Evolutionary conservation across 306 rosid species (phyloP).

Genomic region (Vigna mungo): DNA sequence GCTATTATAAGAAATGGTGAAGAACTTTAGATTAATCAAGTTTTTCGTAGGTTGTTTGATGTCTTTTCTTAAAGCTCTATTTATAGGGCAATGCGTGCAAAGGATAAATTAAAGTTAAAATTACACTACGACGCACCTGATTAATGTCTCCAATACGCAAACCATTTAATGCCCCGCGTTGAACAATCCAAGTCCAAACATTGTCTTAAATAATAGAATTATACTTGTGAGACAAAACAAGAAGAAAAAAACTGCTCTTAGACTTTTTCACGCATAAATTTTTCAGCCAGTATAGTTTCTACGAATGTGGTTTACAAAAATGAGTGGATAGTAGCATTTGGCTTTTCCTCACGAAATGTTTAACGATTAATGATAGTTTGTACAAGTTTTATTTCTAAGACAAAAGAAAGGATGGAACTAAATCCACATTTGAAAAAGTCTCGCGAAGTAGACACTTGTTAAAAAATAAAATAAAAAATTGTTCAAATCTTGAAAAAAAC

Average conservation of each 20-base stretch:
- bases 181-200: neutral
- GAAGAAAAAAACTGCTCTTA: neutral
- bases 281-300: too few relatives aligned
- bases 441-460: too few relatives aligned
- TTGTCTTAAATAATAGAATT: neutral
- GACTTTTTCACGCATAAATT: too few relatives aligned
- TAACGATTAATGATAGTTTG: too few relatives aligned
- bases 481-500: too few relatives aligned
- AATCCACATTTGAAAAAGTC: too few relatives aligned
- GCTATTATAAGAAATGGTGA: neutral
- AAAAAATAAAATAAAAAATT: too few relatives aligned
- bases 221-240: neutral
- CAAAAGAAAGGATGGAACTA: too few relatives aligned
- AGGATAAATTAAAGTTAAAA: neutral
- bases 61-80: neutral
- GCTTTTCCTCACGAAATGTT: too few relatives aligned
- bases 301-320: too few relatives aligned
- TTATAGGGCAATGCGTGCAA: constrained; percentile 2
- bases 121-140: neutral
- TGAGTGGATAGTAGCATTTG: too few relatives aligned
- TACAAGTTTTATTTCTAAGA: too few relatives aligned
- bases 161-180: neutral
- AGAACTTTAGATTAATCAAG: neutral
- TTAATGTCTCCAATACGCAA: neutral
- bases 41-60: neutral